A percentile compares a stretch with the other conserved stretches of the same genome.
Conservation (phyloP, 2,329 filamentous ascomycete genomes). For the Ceratocystis destructans region DNA sequence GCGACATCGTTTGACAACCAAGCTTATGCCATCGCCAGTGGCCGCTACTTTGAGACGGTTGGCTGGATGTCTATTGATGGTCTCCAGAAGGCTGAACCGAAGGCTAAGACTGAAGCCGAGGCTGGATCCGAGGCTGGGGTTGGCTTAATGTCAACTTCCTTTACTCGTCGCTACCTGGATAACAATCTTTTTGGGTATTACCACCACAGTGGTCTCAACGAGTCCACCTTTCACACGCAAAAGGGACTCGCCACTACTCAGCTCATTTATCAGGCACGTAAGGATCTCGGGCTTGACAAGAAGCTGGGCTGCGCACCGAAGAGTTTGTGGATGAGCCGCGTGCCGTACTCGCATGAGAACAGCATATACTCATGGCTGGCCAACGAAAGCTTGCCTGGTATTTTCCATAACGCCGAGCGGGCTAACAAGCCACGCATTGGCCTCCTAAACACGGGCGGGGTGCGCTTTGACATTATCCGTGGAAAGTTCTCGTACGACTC, state of each 20-base stretch:
- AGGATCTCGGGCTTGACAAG: slow-evolving; percentile 56
- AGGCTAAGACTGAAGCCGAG: too few relatives aligned
- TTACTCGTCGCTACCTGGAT: slow-evolving; percentile 76
- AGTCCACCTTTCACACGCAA: slow-evolving; percentile 59
- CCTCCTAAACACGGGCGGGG: slow-evolving; percentile 76
- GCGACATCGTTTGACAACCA: slow-evolving; percentile 65
- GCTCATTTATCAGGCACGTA: slow-evolving; percentile 56
- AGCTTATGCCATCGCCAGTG: slow-evolving; percentile 69
- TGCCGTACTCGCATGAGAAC: slow-evolving; percentile 54
- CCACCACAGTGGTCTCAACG: slow-evolving; percentile 63
- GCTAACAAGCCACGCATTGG: slow-evolving; percentile 52
- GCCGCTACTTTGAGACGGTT: slow-evolving; percentile 87
- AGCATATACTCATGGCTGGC: slow-evolving; percentile 77
- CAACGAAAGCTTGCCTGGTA: slow-evolving; percentile 56
- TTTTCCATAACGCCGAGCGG: slow-evolving; percentile 44
- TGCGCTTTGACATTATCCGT: slow-evolving; percentile 92
- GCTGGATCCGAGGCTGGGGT: slow-evolving; percentile 22
- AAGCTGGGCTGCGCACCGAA: slow-evolving; percentile 71
- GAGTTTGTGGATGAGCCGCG: slow-evolving; percentile 68
- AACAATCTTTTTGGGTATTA: slow-evolving; percentile 79
- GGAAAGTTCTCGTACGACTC: slow-evolving; percentile 81
- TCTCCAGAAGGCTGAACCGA: slow-evolving; percentile 28
- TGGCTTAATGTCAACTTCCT: slow-evolving; percentile 35
- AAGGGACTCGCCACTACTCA: slow-evolving; percentile 58
- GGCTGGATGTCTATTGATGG: slow-evolving; percentile 83